Base-by-base conservation (phyloP, 139 green algal genomes). In the Coccomyxa sp. region DNA sequence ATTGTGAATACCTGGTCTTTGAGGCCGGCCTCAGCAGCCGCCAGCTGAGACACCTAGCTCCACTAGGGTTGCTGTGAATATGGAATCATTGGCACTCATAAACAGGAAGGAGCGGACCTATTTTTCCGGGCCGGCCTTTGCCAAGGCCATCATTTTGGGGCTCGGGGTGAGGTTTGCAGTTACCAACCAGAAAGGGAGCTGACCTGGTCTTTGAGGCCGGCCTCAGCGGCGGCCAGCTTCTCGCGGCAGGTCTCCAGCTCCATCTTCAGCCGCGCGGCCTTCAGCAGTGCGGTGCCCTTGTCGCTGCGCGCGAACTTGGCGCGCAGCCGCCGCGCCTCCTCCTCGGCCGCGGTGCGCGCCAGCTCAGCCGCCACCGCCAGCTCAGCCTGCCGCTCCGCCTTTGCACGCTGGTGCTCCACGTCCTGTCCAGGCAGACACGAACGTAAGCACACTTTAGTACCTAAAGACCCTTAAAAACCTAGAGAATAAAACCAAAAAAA, bases 301-400 rank as follows among this genome's bases (percentile, higher is more conserved):
- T 84, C 81, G 25, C 67, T 84, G 67, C 81, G 67, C 25, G 67
- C 32, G 59, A 84, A 84, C 81, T 84, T 84, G 81, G 75, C 76
- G 32, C 79, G 66, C 45, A 84, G n/a, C 25, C 81, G 67, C 13
- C 23, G 23, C 25, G 66, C 58, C 81, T 68, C 59, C 32, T 79
- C 38, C 38, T 80, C 81, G 23, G 81, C 81, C 59, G 66, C 67
- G 25, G 66, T 58, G 14, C 76, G 81, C 76, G 67, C 81, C 59
- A 66, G 28, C 13, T 58, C 75, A 14, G 81, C 81, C 30, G 66
- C 67, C 13, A 58, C 67, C 21, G 79, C 66, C 81, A 79, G 74
- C 38, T 84, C 67, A 51, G 67, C 76, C 67, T 77, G 67, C 67
- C 76, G 79, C 45, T 79, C 81, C 21, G 76, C 67, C 38, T 84